phyloP scores from a whole-genome alignment of 257 asterid genomes.

The Dorcoceras hygrometricum region DNA sequence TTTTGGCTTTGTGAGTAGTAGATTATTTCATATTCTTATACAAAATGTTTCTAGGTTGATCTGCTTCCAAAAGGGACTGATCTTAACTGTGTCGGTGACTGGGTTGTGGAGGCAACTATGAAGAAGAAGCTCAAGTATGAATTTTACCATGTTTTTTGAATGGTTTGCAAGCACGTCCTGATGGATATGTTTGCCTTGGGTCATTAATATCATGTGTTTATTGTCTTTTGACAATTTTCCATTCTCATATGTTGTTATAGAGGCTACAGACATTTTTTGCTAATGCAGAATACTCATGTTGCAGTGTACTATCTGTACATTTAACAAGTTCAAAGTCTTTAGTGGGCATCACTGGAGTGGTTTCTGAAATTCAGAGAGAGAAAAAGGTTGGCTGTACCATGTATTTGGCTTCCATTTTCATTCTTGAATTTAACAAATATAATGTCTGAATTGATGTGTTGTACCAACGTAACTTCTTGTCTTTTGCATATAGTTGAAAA shows the following conservation, averaged over 20 bases:
- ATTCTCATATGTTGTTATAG: constrained; percentile 11
- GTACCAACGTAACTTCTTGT: constrained; percentile 12
- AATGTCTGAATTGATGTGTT: constrained; percentile 7
- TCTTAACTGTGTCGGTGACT: constrained; percentile 90
- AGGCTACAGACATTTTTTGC: constrained; percentile 25
- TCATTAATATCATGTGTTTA: constrained; percentile 4
- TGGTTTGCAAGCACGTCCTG: constrained; percentile 5
- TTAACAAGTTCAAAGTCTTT: constrained; percentile 95
- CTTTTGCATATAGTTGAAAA: not conserved
- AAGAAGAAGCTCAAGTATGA: constrained; percentile 95
- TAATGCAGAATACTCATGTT: constrained; percentile 23
- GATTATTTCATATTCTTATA: constrained; percentile 10
- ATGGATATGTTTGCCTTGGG: not conserved
- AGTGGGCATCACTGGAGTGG: constrained; percentile 90
- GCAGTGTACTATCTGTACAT: constrained; percentile 88
- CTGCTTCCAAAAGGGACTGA: constrained; percentile 99
- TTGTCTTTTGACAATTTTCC: constrained; percentile 13
- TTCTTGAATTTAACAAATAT: constrained; percentile 18
- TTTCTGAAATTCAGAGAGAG: constrained; percentile 89
- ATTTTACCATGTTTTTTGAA: constrained; percentile 11
- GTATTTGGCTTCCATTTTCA: constrained; percentile 14
- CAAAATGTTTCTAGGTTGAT: constrained; percentile 57
- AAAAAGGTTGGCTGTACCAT: constrained; percentile 61
- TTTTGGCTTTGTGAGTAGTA: constrained; percentile 4
- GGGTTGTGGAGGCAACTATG: constrained; percentile 98